Conservation (phyloP, 352 stramenopile genomes). For the Pythium utonaiense region DNA sequence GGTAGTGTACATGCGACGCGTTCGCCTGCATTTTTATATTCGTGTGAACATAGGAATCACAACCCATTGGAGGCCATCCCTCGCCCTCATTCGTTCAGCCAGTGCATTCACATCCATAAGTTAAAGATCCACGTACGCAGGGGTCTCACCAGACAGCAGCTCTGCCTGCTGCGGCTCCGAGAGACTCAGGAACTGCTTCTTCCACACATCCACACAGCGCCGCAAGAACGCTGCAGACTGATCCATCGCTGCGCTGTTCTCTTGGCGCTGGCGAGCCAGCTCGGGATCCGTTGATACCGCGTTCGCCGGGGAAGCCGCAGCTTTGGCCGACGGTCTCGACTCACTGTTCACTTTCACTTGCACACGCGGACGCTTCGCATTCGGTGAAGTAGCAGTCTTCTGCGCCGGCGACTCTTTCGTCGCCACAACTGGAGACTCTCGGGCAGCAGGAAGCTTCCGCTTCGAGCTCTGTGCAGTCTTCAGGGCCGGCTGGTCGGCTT, state of each 20-base stretch:
- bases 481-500: neutral
- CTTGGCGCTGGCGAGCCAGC: neutral
- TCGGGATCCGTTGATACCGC: constrained; percentile 7
- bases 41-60: constrained; percentile 13
- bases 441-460: neutral
- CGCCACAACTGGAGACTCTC: neutral
- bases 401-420: neutral
- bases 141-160: neutral
- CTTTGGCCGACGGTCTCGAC: neutral
- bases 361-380: neutral
- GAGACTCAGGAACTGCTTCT: constrained; percentile 24
- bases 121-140: constrained; percentile 1
- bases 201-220: constrained; percentile 31
- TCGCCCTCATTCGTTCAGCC: neutral
- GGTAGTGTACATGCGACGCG: neutral
- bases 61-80: neutral
- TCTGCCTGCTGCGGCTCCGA: neutral
- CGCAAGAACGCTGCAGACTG: constrained; percentile 25
- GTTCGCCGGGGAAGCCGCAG: neutral
- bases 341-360: neutral
- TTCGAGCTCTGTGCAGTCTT: neutral
- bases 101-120: constrained; percentile 7
- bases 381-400: neutral
- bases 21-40: constrained; percentile 3
- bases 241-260: constrained; percentile 17